phyloP scores from a whole-genome alignment of 169 alveolate genomes.

The Eimeria falciformis region DNA sequence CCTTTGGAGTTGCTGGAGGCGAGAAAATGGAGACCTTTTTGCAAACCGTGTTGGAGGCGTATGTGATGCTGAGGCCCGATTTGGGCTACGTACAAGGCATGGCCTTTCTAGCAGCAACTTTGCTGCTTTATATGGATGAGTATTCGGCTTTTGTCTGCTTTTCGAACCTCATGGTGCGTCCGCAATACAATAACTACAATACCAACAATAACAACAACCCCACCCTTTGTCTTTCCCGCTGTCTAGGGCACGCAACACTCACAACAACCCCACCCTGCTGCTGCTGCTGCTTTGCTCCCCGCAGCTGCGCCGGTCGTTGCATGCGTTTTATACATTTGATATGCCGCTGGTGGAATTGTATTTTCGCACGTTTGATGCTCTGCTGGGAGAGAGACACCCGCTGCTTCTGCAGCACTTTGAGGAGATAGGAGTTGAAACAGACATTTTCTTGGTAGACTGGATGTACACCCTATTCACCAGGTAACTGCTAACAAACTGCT shows the following conservation, averaged over 20 bases:
- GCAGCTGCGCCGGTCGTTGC: conserved; percentile 73
- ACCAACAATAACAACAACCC: too few species aligned
- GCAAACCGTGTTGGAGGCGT: conserved; percentile 85
- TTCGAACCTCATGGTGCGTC: conserved; percentile 85
- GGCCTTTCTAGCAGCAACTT: conserved; percentile 87
- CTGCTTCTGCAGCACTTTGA: conserved; percentile 44
- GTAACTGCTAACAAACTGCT: conserved; percentile 5
- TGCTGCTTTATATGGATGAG: conserved; percentile 87
- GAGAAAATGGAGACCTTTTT: conserved; percentile 81
- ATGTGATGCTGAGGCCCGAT: conserved; percentile 88
- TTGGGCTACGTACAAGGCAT: conserved; percentile 90
- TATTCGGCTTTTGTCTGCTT: conserved; percentile 86
- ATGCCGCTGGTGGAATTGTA: conserved; percentile 63
- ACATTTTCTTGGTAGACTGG: conserved; percentile 78
- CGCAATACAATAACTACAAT: too few species aligned
- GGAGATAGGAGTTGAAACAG: conserved; percentile 28
- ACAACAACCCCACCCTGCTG: too few species aligned
- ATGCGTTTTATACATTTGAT: conserved; percentile 77
- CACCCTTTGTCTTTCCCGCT: too few species aligned
- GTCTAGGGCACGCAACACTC: too few species aligned
- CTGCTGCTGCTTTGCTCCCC: not conserved
- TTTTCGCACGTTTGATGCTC: conserved; percentile 73
- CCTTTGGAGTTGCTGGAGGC: conserved; percentile 70
- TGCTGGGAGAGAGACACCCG: conserved; percentile 72
- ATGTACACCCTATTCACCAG: conserved; percentile 78